phyloP scores from a whole-genome alignment of 2,329 filamentous ascomycete species.

The Alternaria metachromatica region DNA sequence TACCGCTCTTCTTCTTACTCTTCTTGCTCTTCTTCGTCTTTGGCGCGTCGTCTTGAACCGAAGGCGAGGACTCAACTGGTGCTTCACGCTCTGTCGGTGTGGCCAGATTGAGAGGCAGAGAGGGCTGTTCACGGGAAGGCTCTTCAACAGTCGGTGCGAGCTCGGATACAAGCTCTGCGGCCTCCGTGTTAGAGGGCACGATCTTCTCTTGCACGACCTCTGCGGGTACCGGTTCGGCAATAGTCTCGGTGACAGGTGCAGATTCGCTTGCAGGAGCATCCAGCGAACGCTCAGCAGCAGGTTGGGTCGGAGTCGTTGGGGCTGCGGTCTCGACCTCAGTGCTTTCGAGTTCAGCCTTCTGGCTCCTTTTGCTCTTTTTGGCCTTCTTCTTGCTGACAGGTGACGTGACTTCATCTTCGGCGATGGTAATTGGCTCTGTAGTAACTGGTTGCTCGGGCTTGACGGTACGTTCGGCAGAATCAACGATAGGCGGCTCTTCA shows the following conservation, averaged over 20 bases:
- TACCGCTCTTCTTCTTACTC: constrained; percentile 23
- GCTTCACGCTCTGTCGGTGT: neutral
- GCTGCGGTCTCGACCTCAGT: constrained; percentile 15
- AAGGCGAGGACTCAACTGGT: neutral
- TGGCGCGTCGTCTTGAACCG: constrained; percentile 11
- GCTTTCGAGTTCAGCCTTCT: constrained; percentile 34
- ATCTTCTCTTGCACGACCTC: neutral
- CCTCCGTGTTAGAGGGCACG: neutral
- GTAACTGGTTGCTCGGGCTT: neutral
- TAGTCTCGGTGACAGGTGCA: neutral
- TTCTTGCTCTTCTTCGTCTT: constrained; percentile 36
- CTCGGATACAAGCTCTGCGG: neutral
- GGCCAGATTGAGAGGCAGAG: neutral
- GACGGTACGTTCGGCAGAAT: neutral
- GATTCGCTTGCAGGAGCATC: neutral
- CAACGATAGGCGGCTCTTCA: neutral
- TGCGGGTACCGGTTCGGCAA: neutral
- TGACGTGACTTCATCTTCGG: constrained; percentile 7
- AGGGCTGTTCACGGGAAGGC: neutral
- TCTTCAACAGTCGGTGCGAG: neutral
- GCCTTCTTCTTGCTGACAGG: constrained; percentile 31
- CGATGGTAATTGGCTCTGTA: neutral
- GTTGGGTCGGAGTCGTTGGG: constrained; percentile 7
- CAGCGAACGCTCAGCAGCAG: constrained; percentile 7
- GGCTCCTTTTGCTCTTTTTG: constrained; percentile 40